A percentile compares a stretch with the other conserved stretches of the same genome.
Evolutionary conservation across 2,329 filamentous ascomycete genomes (phyloP).

Genomic region (Arthrinium phaeospermum): DNA sequence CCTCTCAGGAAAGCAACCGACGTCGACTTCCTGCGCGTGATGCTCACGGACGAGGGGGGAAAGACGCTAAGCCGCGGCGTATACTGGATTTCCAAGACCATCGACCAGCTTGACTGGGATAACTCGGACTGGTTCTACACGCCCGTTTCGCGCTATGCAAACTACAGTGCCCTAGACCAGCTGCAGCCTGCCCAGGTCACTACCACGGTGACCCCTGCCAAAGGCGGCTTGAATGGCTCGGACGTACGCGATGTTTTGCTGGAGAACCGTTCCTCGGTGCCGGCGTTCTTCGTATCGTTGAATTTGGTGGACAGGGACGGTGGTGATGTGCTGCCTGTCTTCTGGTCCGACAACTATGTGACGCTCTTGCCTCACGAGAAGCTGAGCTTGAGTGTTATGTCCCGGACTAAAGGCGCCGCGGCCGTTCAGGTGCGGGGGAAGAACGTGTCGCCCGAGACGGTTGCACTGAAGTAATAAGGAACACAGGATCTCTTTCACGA

Average conservation of each 20-base stretch:
- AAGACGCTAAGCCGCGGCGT: conserved; percentile 59
- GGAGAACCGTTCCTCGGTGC: conserved; percentile 56
- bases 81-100: conserved; percentile 59
- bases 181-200: conserved; percentile 46
- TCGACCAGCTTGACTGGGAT: conserved; percentile 60
- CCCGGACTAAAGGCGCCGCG: not conserved
- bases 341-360: conserved; percentile 69
- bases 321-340: conserved; percentile 55
- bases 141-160: conserved; percentile 56
- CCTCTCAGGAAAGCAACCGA: conserved; percentile 43
- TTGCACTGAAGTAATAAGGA: not conserved
- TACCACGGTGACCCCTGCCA: conserved; percentile 29
- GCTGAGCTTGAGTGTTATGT: conserved; percentile 44
- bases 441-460: not conserved
- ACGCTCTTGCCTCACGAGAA: conserved; percentile 64
- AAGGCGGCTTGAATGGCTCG: conserved; percentile 20
- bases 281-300: conserved; percentile 63
- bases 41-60: conserved; percentile 43
- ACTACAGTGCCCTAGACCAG: conserved; percentile 52
- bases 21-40: conserved; percentile 57
- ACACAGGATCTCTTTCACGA: no score
- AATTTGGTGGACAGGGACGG: conserved; percentile 51
- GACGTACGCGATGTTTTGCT: conserved; percentile 43
- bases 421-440: conserved; percentile 3
- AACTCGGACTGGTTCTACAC: conserved; percentile 65